A percentile compares a stretch with the other conserved stretches of the same genome.
Evolutionary conservation across 129 eudicot genomes (phyloP).

Genomic region (Arctium lappa): DNA sequence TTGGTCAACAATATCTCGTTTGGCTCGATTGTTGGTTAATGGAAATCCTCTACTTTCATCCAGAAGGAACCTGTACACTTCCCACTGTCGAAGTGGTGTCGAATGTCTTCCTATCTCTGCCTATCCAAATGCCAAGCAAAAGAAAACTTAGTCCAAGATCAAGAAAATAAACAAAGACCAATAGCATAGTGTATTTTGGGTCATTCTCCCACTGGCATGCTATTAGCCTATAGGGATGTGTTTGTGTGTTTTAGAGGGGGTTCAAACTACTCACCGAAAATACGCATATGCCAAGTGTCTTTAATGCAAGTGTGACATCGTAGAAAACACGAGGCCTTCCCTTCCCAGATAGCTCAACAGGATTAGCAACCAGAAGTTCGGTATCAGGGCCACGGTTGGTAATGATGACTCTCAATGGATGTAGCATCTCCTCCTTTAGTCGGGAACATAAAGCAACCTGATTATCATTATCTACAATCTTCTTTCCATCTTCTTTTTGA

Average conservation of each 20-base stretch:
- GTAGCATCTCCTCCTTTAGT: slow-evolving; percentile 81
- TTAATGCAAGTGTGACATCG: slow-evolving; percentile 69
- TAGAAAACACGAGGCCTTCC: slow-evolving; percentile 92
- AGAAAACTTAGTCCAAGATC: not conserved
- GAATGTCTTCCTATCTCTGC: slow-evolving; percentile 89
- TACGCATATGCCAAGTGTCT: slow-evolving; percentile 67
- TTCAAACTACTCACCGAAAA: slow-evolving; percentile 57
- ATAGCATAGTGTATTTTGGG: not conserved
- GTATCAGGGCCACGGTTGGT: slow-evolving; percentile 89
- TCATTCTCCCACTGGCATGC: not conserved
- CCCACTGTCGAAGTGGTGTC: slow-evolving; percentile 70
- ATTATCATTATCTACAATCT: slow-evolving; percentile 64
- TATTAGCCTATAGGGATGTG: too few relatives aligned
- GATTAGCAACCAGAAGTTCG: slow-evolving; percentile 89
- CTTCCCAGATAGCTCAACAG: slow-evolving; percentile 75
- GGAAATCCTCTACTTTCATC: slow-evolving; percentile 58
- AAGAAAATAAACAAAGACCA: not conserved
- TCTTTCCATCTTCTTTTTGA: slow-evolving; percentile 65
- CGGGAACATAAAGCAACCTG: slow-evolving; percentile 57
- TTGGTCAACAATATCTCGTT: slow-evolving; percentile 56
- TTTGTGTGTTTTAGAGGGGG: not conserved
- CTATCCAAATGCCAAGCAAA: slow-evolving; percentile 37
- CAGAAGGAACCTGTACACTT: slow-evolving; percentile 76
- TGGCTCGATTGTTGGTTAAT: slow-evolving; percentile 38
- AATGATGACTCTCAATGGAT: slow-evolving; percentile 69